A percentile compares a stretch with the other conserved stretches of the same genome.
Conservation (phyloP, 2,329 filamentous ascomycete species). For the Conoideocrella luteorostrata region DNA sequence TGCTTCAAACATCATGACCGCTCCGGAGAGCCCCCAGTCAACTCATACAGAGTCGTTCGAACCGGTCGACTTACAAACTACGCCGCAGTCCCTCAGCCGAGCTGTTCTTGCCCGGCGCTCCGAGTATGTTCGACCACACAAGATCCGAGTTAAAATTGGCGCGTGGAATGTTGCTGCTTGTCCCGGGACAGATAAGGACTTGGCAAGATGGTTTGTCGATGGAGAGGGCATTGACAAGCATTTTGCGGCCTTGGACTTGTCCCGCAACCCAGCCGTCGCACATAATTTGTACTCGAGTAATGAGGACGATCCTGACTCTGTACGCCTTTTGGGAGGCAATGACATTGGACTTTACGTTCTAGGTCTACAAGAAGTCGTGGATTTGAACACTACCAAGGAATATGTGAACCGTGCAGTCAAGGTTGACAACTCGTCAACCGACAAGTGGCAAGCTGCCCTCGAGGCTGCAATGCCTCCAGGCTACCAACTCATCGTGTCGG, state of each 20-base stretch:
- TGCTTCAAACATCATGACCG: conserved; percentile 17
- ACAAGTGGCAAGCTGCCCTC: conserved; percentile 75
- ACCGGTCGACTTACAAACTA: conserved; percentile 36
- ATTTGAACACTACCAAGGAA: conserved; percentile 72
- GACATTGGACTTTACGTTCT: conserved; percentile 87
- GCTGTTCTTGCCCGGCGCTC: conserved; percentile 65
- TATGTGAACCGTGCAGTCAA: conserved; percentile 63
- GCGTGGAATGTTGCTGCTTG: conserved; percentile 92
- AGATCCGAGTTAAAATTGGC: conserved; percentile 80
- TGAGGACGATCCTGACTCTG: conserved; percentile 23
- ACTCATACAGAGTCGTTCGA: conserved; percentile 32
- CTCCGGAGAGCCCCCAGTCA: conserved; percentile 22
- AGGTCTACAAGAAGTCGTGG: conserved; percentile 86
- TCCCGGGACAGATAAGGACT: conserved; percentile 78
- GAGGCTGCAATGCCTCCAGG: conserved; percentile 67
- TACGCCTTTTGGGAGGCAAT: conserved; percentile 49
- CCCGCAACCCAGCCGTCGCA: conserved; percentile 32
- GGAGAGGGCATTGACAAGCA: conserved; percentile 63
- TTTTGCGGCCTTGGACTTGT: conserved; percentile 48
- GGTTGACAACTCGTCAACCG: conserved; percentile 62
- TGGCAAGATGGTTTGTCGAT: conserved; percentile 81
- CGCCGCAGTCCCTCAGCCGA: conserved; percentile 53
- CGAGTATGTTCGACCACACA: conserved; percentile 72
- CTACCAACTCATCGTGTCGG: conserved; percentile 69
- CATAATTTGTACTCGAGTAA: conserved; percentile 26